phyloP scores from a whole-genome alignment of 164 flowering plant genomes.

The Magnolia officinalis region DNA sequence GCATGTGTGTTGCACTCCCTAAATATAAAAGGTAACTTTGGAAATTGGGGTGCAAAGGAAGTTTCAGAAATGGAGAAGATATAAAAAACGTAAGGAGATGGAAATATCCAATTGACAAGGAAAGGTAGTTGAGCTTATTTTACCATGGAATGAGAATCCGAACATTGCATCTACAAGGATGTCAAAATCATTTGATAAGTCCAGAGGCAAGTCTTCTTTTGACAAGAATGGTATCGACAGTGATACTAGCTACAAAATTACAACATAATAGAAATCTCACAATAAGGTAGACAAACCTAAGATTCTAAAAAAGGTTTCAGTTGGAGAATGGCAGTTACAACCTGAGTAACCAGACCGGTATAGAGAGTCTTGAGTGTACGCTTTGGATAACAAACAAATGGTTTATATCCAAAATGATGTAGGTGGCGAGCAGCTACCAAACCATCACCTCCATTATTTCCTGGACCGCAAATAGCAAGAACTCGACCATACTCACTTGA shows the following conservation, averaged over 20 bases:
- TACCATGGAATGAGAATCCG: slow-evolving; percentile 97
- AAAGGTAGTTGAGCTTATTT: not conserved
- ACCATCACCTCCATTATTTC: slow-evolving; percentile 98
- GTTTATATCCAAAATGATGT: slow-evolving; percentile 89
- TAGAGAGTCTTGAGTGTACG: slow-evolving; percentile 82
- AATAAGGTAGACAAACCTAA: not conserved
- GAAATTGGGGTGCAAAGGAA: not conserved
- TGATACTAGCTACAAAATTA: slow-evolving; percentile 75
- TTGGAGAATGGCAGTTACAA: slow-evolving; percentile 12
- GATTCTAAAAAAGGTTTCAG: slow-evolving; percentile 1
- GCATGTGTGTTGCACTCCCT: too few relatives aligned
- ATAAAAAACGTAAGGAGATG: not conserved
- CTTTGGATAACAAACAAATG: slow-evolving; percentile 79
- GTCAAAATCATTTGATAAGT: slow-evolving; percentile 79
- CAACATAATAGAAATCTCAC: slow-evolving; percentile 14
- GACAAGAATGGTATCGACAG: slow-evolving; percentile 75
- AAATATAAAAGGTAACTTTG: not conserved
- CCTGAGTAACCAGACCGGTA: slow-evolving; percentile 86
- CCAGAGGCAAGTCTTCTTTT: slow-evolving; percentile 69
- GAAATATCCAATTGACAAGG: not conserved
- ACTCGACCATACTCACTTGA: slow-evolving; percentile 61
- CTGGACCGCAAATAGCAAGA: slow-evolving; percentile 95
- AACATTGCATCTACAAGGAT: slow-evolving; percentile 87
- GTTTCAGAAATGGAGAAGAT: too few relatives aligned
- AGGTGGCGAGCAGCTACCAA: slow-evolving; percentile 97